Evolutionary conservation across 805 yeast species (phyloP).

Genomic region (Blastobotrys attinorum): DNA sequence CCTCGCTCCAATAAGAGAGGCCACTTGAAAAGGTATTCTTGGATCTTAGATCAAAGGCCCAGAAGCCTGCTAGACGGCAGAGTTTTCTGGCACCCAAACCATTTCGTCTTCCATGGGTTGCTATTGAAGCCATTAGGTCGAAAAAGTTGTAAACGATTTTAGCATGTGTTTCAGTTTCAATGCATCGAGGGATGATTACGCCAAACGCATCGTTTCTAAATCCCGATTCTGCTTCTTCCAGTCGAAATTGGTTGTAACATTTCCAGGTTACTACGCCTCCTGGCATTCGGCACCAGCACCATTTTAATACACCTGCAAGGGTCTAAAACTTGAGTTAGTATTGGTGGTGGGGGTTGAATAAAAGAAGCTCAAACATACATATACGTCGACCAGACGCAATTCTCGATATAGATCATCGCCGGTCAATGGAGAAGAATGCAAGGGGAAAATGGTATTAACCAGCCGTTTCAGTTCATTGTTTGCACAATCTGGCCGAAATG

Average conservation of each 20-base stretch:
- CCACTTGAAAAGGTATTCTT: conserved; percentile 56
- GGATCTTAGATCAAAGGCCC: conserved; percentile 62
- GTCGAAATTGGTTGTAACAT: conserved; percentile 61
- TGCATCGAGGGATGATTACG: conserved; percentile 76
- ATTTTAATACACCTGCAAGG: conserved; percentile 65
- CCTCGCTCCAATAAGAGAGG: conserved; percentile 65
- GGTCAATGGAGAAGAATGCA: conserved; percentile 43
- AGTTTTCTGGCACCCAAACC: conserved; percentile 74
- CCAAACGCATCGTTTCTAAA: conserved; percentile 69
- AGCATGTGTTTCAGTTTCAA: conserved; percentile 79
- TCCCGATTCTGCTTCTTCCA: conserved; percentile 54
- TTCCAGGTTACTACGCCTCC: conserved; percentile 82
- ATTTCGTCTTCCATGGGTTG: conserved; percentile 72
- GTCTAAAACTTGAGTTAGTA: conserved; percentile 30
- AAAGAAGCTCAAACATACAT: conserved; percentile 16
- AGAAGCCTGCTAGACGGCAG: conserved; percentile 72
- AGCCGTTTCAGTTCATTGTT: conserved; percentile 45
- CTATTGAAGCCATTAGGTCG: conserved; percentile 67
- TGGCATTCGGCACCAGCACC: conserved; percentile 77
- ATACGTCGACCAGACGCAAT: conserved; percentile 51
- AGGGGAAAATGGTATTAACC: conserved; percentile 50
- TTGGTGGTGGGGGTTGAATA: neutral
- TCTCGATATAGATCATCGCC: conserved; percentile 37
- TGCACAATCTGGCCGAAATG: conserved; percentile 64
- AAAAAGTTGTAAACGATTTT: conserved; percentile 82